Conservation (phyloP, 1,284 basidiomycete genomes). For the Tilletiaria anomala region DNA sequence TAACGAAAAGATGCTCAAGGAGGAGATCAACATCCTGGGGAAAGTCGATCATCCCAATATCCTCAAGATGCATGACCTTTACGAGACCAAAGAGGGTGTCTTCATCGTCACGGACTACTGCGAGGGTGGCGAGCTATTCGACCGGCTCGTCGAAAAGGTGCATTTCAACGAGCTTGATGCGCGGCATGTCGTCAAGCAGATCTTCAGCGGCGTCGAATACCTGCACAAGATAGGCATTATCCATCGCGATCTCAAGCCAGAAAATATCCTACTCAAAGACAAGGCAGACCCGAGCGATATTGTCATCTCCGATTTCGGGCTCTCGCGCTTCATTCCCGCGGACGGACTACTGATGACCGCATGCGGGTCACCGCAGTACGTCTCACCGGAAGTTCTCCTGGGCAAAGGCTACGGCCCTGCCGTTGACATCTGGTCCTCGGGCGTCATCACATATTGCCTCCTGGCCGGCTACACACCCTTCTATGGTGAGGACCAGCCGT, state of each 20-base stretch:
- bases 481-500: slow-evolving; percentile 29
- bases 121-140: slow-evolving; percentile 35
- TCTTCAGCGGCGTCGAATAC: slow-evolving; percentile 31
- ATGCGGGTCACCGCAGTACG: slow-evolving; percentile 36
- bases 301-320: slow-evolving; percentile 38
- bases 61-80: slow-evolving; percentile 37
- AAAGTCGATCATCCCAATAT: slow-evolving; percentile 28
- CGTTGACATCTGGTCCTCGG: slow-evolving; percentile 37
- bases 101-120: slow-evolving; percentile 38
- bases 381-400: slow-evolving; percentile 36
- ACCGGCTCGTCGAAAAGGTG: slow-evolving; percentile 29
- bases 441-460: slow-evolving; percentile 36
- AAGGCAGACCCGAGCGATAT: slow-evolving; percentile 22
- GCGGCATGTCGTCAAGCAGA: slow-evolving; percentile 29
- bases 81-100: slow-evolving; percentile 36
- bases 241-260: slow-evolving; percentile 37
- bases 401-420: slow-evolving; percentile 31
- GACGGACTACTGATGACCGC: slow-evolving; percentile 34
- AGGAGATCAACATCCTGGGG: slow-evolving; percentile 32
- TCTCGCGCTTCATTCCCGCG: slow-evolving; percentile 30
- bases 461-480: slow-evolving; percentile 39
- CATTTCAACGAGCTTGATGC: slow-evolving; percentile 36
- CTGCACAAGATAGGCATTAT: slow-evolving; percentile 35
- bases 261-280: slow-evolving; percentile 33
- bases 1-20: slow-evolving; percentile 13